Evolutionary conservation across 75 land plant genomes (phyloP).

Genomic region (Selaginella moellendorffii): DNA sequence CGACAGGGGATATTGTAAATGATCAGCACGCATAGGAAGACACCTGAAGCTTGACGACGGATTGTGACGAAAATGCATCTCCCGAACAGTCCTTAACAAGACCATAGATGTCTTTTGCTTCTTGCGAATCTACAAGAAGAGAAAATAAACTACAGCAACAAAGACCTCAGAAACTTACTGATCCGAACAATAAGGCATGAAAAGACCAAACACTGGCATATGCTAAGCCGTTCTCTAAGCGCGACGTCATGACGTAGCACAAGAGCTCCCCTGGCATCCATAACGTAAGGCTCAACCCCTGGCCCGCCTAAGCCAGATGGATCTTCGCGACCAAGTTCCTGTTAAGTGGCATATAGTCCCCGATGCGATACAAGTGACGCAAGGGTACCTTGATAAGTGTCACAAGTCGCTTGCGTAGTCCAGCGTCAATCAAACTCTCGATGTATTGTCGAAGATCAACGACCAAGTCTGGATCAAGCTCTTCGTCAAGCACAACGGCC

Average conservation of each 20-base stretch:
- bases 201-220: slow-evolving; percentile 81
- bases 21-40: too few relatives aligned
- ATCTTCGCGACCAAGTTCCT: slow-evolving; percentile 85
- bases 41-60: slow-evolving; percentile 56
- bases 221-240: slow-evolving; percentile 54
- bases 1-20: too few relatives aligned
- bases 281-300: slow-evolving; percentile 51
- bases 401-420: slow-evolving; percentile 61
- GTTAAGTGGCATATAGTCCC: too few relatives aligned
- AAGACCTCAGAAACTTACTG: slow-evolving; percentile 34
- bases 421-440: slow-evolving; percentile 59
- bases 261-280: slow-evolving; percentile 79
- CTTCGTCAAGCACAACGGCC: slow-evolving; percentile 91
- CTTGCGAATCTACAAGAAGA: slow-evolving; percentile 52
- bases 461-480: slow-evolving; percentile 60
- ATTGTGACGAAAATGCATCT: slow-evolving; percentile 21
- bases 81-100: slow-evolving; percentile 56
- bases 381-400: slow-evolving; percentile 59
- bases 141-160: neutral
- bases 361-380: too few relatives aligned
- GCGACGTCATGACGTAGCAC: slow-evolving; percentile 65
- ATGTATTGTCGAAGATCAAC: slow-evolving; percentile 56
- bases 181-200: slow-evolving; percentile 61
- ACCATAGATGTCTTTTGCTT: slow-evolving; percentile 58
- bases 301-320: slow-evolving; percentile 91